phyloP scores from a whole-genome alignment of 2,329 filamentous ascomycete genomes.

The Aspergillus sp. region DNA sequence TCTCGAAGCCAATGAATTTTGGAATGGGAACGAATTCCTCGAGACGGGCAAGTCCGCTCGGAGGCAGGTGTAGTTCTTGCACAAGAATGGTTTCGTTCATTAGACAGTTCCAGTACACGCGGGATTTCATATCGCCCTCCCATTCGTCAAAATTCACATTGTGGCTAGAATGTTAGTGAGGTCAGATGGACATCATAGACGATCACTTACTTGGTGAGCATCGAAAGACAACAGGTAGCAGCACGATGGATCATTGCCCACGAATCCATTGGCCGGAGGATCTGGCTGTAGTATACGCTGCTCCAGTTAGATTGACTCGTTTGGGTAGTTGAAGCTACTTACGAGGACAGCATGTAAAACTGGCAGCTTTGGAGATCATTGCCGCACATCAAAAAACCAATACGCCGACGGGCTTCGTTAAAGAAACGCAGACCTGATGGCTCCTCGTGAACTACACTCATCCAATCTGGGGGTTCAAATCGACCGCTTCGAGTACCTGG shows the following conservation, averaged over 20 bases:
- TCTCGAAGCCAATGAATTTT: constrained; percentile 46
- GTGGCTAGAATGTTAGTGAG: constrained; percentile 22
- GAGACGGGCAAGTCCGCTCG: constrained; percentile 47
- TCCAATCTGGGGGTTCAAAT: constrained; percentile 35
- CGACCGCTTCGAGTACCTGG: constrained; percentile 30
- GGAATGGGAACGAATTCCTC: constrained; percentile 51
- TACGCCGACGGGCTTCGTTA: constrained; percentile 49
- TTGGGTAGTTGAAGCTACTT: constrained; percentile 6
- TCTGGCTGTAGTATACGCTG: constrained; percentile 47
- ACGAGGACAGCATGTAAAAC: constrained; percentile 49
- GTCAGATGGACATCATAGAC: background rate
- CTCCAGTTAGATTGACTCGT: constrained; percentile 6
- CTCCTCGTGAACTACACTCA: constrained; percentile 33
- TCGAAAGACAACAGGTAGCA: constrained; percentile 45
- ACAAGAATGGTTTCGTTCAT: constrained; percentile 55
- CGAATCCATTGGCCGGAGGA: constrained; percentile 49
- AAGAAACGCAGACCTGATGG: constrained; percentile 49
- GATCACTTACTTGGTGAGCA: constrained; percentile 39
- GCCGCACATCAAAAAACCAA: constrained; percentile 49
- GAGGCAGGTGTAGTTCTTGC: constrained; percentile 50
- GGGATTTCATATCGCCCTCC: constrained; percentile 53
- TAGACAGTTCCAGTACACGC: constrained; percentile 52
- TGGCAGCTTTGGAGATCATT: constrained; percentile 49
- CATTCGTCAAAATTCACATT: constrained; percentile 45
- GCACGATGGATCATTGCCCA: constrained; percentile 52